Base-by-base conservation (phyloP, 1,284 basidiomycete genomes). In the Sanghuangporus weigelae region DNA sequence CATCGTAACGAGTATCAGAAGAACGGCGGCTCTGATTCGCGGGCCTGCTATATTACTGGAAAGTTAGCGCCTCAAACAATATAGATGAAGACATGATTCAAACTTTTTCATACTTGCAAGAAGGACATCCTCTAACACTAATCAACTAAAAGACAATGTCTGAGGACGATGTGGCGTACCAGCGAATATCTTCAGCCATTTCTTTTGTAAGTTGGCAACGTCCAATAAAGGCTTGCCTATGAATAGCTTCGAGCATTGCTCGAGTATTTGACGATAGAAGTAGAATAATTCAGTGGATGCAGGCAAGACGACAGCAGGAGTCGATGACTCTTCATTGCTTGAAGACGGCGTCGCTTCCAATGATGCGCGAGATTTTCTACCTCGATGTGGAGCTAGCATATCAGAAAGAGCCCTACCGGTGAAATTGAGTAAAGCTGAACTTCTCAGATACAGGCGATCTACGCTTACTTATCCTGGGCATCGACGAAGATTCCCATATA, bases 231-330 rank as follows among this genome's bases (percentile, higher is more conserved):
- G 85, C 68, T 90, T 87, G 0, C 90, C 89, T 2, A 85, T 89
- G n/a, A 92, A 90, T 1, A 94, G 74, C 69, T 90, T 93, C 1
- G 93, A 89, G 72, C 96, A 98, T 72, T 95, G 92, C 64, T 99
- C 97, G 53, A 99, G 77, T 50, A 90, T 95, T 72, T 98, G 95
- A 0, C 90, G 93, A 73, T 99, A 99, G 74, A 97, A 95, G 74
- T 96, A 96, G 78, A 99, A 99, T 42, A 99, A 78, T 71, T 99
- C 96, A 0, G 96, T 98, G 0, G 95, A 97, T 0, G 93, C 96
- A 0, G 95, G 92, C 2, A 98, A 80, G 0, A 99, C 92, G 0
- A 84, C 81, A 2, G 85, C 81, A 0, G 84, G 79, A 1, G 86
- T 76, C 19, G 81, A 78, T 12, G 78, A 78, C 10, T 78, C 78